Percentiles rank a stretch among this genome's conserved stretches.
Conservation (phyloP, 148 eudicot species). For the Persicaria maculosa region DNA sequence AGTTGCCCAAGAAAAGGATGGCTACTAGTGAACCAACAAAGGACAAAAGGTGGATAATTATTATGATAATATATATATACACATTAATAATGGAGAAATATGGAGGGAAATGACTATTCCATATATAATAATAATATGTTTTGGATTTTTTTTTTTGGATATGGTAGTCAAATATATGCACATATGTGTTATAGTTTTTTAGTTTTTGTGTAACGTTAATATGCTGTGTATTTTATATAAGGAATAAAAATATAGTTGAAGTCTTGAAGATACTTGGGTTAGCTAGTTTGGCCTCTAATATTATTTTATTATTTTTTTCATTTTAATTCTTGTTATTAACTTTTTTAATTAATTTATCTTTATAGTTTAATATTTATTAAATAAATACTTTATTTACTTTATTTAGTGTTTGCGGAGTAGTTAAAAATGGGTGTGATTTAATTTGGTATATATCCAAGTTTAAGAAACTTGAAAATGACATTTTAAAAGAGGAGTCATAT, state of each 20-base stretch:
- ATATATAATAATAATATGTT: not conserved
- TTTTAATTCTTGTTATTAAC: no score
- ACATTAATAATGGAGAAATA: not conserved
- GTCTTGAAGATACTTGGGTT: no score
- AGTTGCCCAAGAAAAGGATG: not conserved
- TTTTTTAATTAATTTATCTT: no score
- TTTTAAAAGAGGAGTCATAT: not conserved
- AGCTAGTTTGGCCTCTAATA: no score
- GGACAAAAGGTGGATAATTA: not conserved
- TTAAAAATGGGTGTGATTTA: no score
- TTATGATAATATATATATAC: not conserved
- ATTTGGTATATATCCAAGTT: no score
- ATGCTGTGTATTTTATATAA: not conserved
- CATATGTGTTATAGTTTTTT: not conserved
- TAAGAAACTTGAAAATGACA: not conserved
- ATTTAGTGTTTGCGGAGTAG: no score
- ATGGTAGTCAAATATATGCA: not conserved
- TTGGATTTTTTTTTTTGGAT: not conserved
- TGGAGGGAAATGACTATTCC: not conserved
- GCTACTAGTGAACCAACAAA: not conserved
- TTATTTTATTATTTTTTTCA: no score
- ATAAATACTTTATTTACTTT: no score
- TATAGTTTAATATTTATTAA: no score
- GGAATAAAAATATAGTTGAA: no score
- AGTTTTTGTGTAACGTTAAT: not conserved